Evolutionary conservation across 371 early-diverging fungal species (phyloP), one percentile per base, ranked within the genome.

Genomic region (Rhizopus arrhizus): DNA sequence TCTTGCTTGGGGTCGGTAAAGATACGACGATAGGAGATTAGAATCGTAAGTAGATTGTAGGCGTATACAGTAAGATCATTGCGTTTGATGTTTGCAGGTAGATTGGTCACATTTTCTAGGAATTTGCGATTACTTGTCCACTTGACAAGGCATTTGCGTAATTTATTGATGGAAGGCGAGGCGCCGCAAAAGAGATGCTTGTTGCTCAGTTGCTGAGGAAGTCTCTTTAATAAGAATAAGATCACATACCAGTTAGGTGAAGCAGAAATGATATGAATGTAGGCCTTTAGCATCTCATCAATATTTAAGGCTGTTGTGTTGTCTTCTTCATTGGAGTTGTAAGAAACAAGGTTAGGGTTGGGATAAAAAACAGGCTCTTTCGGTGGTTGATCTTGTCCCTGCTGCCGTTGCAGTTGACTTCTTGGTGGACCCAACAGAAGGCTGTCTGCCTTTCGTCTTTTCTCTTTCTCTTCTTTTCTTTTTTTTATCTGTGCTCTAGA

Each of bases 1-100:
- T 89, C 80, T 29, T 82, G 73, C 16, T 68, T 68, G 0, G 68
- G 68, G 59, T 88, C 88, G 15, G 69, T 77, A 61, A 94, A 88
- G 41, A 88, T 65, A n/a, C 78, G 77, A 59, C 89, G 84, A 75
- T 93, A 95, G 33, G 89, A 84, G 28, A 96, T 76, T 31, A 94
- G 62, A 3, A 86, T 78, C 2, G 84, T 81, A 43, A 95, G 69
- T 10, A 93, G 69, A 15, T 83, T 78, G 58, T 92, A 93, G 0
- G 89, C 89, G 28, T 84, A 50, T 4, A 85, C 72, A 61, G 83
- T 83, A 8, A 92, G 65, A 49, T 89, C 87, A 32, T 84, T 85
- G 51, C 89, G 89, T 50, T 86, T 85, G 5, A 73, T 68, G 0
- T 62, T 64, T 1, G 78, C 43, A 10, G 92, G 85, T 13, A 90